phyloP scores from a whole-genome alignment of 495 filamentous ascomycete genomes.

The Darksidea phi region DNA sequence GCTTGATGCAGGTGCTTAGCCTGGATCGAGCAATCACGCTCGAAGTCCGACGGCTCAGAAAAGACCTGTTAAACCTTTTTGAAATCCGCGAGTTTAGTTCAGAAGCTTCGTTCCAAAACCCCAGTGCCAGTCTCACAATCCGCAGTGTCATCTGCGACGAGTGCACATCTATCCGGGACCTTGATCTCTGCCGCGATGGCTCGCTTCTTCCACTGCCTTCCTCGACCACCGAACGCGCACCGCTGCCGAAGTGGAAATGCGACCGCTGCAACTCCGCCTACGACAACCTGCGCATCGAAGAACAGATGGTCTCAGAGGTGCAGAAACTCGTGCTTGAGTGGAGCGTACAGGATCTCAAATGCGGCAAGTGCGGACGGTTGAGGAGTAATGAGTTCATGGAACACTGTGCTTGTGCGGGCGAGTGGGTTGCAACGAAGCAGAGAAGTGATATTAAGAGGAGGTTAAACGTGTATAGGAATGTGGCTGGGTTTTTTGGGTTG shows the following conservation, averaged over 20 bases:
- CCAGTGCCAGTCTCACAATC: constrained; percentile 70
- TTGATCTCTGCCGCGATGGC: constrained; percentile 93
- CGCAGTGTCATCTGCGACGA: constrained; percentile 76
- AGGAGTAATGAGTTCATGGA: constrained; percentile 93
- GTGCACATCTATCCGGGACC: constrained; percentile 82
- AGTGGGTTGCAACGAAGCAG: constrained; percentile 71
- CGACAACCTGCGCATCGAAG: constrained; percentile 75
- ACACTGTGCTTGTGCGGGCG: constrained; percentile 88
- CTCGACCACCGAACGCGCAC: constrained; percentile 46
- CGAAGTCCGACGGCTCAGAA: constrained; percentile 80
- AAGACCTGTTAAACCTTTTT: constrained; percentile 84
- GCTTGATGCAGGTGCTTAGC: constrained; percentile 83
- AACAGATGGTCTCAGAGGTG: constrained; percentile 73
- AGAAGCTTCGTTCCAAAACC: constrained; percentile 83
- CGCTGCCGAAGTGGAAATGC: constrained; percentile 66
- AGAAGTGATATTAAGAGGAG: constrained; percentile 64
- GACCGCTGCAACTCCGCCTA: constrained; percentile 72
- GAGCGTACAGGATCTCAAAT: constrained; percentile 88
- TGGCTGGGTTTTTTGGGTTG: constrained; percentile 74
- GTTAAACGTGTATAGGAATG: constrained; percentile 67
- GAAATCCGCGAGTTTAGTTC: constrained; percentile 91
- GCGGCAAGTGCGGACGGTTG: constrained; percentile 62
- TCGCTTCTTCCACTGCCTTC: constrained; percentile 55
- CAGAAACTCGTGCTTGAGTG: constrained; percentile 74
- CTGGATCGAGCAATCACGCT: constrained; percentile 84